Base-by-base conservation (phyloP, 2,329 filamentous ascomycete species). In the Fusarium nygamai region DNA sequence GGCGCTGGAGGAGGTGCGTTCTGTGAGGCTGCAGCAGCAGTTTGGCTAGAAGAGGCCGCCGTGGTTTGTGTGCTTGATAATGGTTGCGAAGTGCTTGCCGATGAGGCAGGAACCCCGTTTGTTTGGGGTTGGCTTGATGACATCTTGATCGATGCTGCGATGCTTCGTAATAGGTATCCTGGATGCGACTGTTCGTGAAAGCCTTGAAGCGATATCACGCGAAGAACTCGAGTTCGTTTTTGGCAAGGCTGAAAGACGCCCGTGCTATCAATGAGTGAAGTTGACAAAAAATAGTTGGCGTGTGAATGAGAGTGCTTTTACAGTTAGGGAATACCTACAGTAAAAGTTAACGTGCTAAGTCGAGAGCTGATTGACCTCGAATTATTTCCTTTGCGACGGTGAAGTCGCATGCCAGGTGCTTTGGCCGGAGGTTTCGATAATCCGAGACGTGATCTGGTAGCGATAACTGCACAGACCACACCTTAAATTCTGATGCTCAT, bases 101-200 rank as follows among this genome's bases (percentile, higher is more conserved):
- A 82, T 43, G 86, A 80, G 27, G 82, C 68, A 3, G 84, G 80
- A 31, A 87, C 82, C 70, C 89, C 89, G 78, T 91, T 91, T 16
- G 88, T 84, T 76, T 90, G 88, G 13, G 88, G 83, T 53, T 83
- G 82, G 61, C 78, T 83, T 11, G 82, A 81, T 31, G 82, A 74
- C 82, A 83, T 83, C 44, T 54, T 76, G 61, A 31, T n/a, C 22
- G 17, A 51, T 57, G 31, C 31, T 48, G 61, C 31, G 24, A 59
- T 54, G 44, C 33, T 47, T 48, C 13, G 56, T 27, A 20, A 20
- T 46, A 36, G 22, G 29, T 36, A 50, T 50, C 43, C 13, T 34
- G 16, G 46, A 60, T 67, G 61, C 44, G 58, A 61, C 48, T 11
- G 36, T 34, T 61, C 24, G 50, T 65, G 27, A 58, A 38, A 44